Conservation (phyloP, 2,329 filamentous ascomycete genomes). For the Mycocentrospora acerina region DNA sequence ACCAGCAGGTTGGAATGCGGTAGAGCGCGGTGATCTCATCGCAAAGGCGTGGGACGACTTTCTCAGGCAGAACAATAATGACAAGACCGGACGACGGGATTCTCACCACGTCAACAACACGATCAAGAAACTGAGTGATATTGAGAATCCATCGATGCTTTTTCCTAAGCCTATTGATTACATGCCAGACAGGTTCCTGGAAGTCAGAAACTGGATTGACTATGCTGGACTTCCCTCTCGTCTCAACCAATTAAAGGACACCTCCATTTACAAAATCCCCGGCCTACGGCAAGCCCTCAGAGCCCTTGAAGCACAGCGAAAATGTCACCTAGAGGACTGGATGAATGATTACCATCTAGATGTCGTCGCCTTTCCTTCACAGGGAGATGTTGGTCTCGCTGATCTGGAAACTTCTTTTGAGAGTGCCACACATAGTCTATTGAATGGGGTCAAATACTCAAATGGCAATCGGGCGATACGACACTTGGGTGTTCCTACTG, state of each 20-base stretch:
- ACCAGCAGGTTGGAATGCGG: conserved; percentile 50
- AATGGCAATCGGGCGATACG: conserved; percentile 57
- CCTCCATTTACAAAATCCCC: conserved; percentile 46
- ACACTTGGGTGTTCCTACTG: conserved; percentile 57
- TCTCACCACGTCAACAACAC: too few relatives aligned
- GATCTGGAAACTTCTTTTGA: conserved; percentile 47
- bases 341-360: conserved; percentile 48
- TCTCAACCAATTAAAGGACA: conserved; percentile 23
- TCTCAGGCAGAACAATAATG: conserved; percentile 46
- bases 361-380: conserved; percentile 52
- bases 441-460: conserved; percentile 56
- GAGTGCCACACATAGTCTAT: conserved; percentile 41
- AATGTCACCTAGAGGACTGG: conserved; percentile 55
- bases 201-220: conserved; percentile 44
- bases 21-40: conserved; percentile 52
- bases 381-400: conserved; percentile 53
- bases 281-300: conserved; percentile 48
- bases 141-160: conserved; percentile 42
- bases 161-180: conserved; percentile 42
- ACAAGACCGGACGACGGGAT: too few relatives aligned
- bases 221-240: conserved; percentile 38
- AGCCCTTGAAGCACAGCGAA: conserved; percentile 52
- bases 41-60: conserved; percentile 58
- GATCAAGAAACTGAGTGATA: conserved; percentile 42
- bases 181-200: conserved; percentile 43